Evolutionary conservation across 1,139 yeast genomes (phyloP), one percentile per base, ranked within the genome.

Genomic region (Sugiyamaella japonica): DNA sequence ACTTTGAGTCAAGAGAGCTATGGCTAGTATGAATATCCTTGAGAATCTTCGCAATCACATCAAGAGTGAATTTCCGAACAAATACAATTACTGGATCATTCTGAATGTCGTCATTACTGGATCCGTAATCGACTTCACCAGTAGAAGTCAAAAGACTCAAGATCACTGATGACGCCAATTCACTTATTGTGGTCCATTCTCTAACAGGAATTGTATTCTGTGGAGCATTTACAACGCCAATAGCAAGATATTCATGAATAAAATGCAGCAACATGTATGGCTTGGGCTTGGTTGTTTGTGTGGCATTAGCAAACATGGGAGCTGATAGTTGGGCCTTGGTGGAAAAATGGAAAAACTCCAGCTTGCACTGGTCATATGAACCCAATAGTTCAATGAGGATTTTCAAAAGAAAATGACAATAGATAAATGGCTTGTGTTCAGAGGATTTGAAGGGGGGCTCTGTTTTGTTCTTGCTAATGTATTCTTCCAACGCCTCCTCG

Each of bases 281-380:
- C 38, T 93, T 77, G 1, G 96, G 93, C 61, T 80, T 32, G 17
- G 56, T 13, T 54, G 56, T n/a, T 54, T 58, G 31, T 5, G 38
- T 31, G 6, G 16, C 40, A 23, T 20, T 39, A 3, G 41, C 36
- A 28, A 49, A 44, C 23, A 40, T 23, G 5, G 49, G 53, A 10
- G 47, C 43, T 29, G 45, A 29, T 5, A 40, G 29, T 16, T 38
- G 51, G 4, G 51, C 31, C 25, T 48, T 48, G 10, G 45, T 28
- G 5, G 51, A 48, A 63, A 81, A 90, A 0, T 91, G 84, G 55
- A 91, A 73, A 64, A 91, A 87, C 63, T 89, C 97, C 52, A 87
- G 77, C 67, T 91, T 91, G 56, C 93, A 83, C 58, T 83, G 84
- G 61, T 85, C 86, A 69, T 90, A 91, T 1, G 96, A 86, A 1